These are phyloP conservation scores for Mollisiaceae sp. DNA, from an alignment of 2,329 filamentous ascomycete species.

Conservation along the genomic window DNA sequence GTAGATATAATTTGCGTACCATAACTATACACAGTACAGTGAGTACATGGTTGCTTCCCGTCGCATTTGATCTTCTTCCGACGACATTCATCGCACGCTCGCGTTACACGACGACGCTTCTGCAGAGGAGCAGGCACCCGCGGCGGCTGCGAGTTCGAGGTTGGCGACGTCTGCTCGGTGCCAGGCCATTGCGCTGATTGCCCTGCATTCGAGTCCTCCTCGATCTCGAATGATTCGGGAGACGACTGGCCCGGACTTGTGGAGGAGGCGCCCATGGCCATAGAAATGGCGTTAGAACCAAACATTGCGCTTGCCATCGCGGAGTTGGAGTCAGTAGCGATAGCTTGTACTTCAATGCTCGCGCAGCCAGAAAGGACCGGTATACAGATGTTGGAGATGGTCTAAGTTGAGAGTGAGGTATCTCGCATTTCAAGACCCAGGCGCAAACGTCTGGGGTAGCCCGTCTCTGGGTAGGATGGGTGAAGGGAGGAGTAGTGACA, in stretches of 20 bases:
- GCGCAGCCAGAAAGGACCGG: not conserved
- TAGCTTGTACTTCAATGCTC: not conserved
- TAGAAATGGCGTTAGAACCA: conserved; percentile 26
- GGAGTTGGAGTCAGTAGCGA: not conserved
- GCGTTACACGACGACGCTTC: conserved; percentile 77
- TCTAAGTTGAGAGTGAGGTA: conserved; percentile 1
- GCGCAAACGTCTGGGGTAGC: not conserved
- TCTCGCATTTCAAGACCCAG: conserved; percentile 2
- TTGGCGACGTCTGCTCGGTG: conserved; percentile 32
- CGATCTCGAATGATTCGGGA: conserved; percentile 37
- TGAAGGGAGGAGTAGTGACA: not conserved
- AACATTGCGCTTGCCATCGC: conserved; percentile 30
- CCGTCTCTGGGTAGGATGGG: not conserved
- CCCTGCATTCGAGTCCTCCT: conserved; percentile 34
- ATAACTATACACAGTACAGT: conserved; percentile 98
- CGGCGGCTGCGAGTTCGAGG: conserved; percentile 29
- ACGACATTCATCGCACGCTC: conserved; percentile 82
- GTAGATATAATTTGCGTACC: conserved; percentile 60
- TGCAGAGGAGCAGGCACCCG: conserved; percentile 59
- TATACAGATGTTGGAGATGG: not conserved
- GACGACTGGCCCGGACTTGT: conserved; percentile 35
- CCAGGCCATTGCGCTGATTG: conserved; percentile 32
- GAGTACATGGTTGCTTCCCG: conserved; percentile 87
- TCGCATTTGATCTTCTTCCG: conserved; percentile 90
- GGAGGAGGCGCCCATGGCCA: conserved; percentile 27